Evolutionary conservation across 2,329 filamentous ascomycete genomes (phyloP), one percentile per base, ranked within the genome.

Genomic region (Colletotrichum musicola): DNA sequence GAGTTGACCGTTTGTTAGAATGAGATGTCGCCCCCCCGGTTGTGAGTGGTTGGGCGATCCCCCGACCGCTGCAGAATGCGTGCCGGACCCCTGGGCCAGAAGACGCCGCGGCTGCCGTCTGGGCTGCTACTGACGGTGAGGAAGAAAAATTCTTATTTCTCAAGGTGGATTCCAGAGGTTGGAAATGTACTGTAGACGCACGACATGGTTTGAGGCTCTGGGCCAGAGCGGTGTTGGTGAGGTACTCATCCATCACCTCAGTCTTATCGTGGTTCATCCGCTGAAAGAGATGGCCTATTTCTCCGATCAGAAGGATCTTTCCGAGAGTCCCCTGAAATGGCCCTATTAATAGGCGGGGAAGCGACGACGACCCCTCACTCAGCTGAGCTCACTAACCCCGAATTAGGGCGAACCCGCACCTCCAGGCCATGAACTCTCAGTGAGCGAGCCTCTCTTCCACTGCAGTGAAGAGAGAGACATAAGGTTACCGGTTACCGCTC

Each of bases 301-400:
- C 50, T 47, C 50, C 55, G 42, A 66, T 60, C 27, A 64, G 62
- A 35, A 10, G 30, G 56, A 61, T 46, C 49, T 44, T 60, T 30
- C 62, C 50, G 46, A 20, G 22, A 22, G 42, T 20, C 61, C 25
- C 62, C 56, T 58, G 51, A 44, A 49, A 55, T 18, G 35, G 13
- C 30, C 22, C 49, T 69, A 61, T 60, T 66, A 55, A 65, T 66
- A 69, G 66, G 62, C 62, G 42, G 55, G 27, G 55, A 13, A 51
- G 30, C 30, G 30, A 10, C 30, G 7, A 35, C 9, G 30, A 65
- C 62, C 66, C 66, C 62, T 66, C 55, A 57, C 64, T 61, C 62
- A 51, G 62, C 62, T 49, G 54, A 46, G 25, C 18, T 18, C 49
- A 27, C 27, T 30, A 18, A 18, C 44, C 30, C 30, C 30, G 30